Percentiles rank a stretch among this genome's conserved stretches.
Conservation (phyloP, 1,284 basidiomycete genomes). For the Pseudozyma pruni region DNA sequence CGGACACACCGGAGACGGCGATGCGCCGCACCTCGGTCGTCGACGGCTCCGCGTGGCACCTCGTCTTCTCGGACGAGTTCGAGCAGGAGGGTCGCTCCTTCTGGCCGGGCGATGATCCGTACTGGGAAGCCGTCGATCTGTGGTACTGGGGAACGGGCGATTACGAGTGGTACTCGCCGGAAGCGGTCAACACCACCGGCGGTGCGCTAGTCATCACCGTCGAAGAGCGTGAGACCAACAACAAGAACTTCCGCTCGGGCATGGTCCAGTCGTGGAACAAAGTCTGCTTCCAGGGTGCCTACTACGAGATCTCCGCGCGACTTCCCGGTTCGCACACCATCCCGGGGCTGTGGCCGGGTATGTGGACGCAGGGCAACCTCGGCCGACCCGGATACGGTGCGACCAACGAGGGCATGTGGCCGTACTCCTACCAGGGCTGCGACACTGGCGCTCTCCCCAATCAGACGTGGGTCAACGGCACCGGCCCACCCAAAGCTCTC, state of each 20-base stretch:
- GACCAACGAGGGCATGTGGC: slow-evolving; percentile 67
- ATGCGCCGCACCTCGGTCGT: slow-evolving; percentile 27
- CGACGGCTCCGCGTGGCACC: slow-evolving; percentile 61
- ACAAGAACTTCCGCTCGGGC: slow-evolving; percentile 64
- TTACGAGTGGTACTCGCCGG: slow-evolving; percentile 69
- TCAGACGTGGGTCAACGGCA: slow-evolving; percentile 54
- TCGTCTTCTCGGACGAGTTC: slow-evolving; percentile 80
- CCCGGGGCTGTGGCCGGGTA: slow-evolving; percentile 69
- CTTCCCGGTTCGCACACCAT: slow-evolving; percentile 31
- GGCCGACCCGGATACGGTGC: slow-evolving; percentile 66
- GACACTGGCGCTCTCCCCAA: slow-evolving; percentile 64
- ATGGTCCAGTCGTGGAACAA: slow-evolving; percentile 68
- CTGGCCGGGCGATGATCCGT: slow-evolving; percentile 67
- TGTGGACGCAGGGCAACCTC: slow-evolving; percentile 65
- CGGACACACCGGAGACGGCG: slow-evolving; percentile 49
- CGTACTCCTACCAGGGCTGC: slow-evolving; percentile 69
- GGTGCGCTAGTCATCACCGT: slow-evolving; percentile 57
- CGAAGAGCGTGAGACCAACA: slow-evolving; percentile 55
- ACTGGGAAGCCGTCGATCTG: slow-evolving; percentile 70
- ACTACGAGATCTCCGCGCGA: slow-evolving; percentile 57
- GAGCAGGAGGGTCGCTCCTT: slow-evolving; percentile 77
- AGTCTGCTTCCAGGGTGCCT: slow-evolving; percentile 67
- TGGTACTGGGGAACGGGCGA: slow-evolving; percentile 70
- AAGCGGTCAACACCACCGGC: slow-evolving; percentile 58
- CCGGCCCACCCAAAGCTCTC: slow-evolving; percentile 52